Percentiles rank a stretch among this genome's conserved stretches.
Evolutionary conservation across 2,329 filamentous ascomycete species (phyloP).

Genomic region (Akanthomyces lecanii): DNA sequence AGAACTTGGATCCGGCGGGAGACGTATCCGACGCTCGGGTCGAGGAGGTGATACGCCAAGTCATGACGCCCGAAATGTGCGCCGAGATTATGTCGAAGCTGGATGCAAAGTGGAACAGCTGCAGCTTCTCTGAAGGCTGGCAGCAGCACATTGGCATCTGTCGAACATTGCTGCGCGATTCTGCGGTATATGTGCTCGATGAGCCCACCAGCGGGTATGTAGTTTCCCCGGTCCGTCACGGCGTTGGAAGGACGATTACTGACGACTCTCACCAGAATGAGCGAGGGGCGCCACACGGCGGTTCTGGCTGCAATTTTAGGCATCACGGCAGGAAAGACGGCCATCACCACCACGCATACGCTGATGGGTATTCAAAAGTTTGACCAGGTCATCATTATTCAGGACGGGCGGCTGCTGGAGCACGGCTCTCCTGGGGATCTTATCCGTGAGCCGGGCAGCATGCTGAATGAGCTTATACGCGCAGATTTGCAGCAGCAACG

Average conservation of each 20-base stretch:
- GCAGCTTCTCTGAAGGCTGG: constrained; percentile 1
- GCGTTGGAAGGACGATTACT: background rate
- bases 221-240: background rate
- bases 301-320: background rate
- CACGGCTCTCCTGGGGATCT: background rate
- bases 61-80: background rate
- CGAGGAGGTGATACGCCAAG: background rate
- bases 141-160: background rate
- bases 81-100: constrained; percentile 1
- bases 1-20: background rate
- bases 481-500: background rate
- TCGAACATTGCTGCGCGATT: background rate
- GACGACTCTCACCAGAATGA: background rate
- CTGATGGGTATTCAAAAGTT: background rate
- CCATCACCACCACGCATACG: background rate
- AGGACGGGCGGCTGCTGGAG: background rate
- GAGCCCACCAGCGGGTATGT: background rate
- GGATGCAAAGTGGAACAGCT: background rate
- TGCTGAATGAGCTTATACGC: background rate
- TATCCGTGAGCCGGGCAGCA: background rate
- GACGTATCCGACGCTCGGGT: background rate
- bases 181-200: background rate
- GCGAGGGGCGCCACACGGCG: background rate
- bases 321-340: background rate
- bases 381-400: constrained; percentile 1